Evolutionary conservation across 768 basidiomycete genomes (phyloP).

Genomic region (Lactarius hatsudake): DNA sequence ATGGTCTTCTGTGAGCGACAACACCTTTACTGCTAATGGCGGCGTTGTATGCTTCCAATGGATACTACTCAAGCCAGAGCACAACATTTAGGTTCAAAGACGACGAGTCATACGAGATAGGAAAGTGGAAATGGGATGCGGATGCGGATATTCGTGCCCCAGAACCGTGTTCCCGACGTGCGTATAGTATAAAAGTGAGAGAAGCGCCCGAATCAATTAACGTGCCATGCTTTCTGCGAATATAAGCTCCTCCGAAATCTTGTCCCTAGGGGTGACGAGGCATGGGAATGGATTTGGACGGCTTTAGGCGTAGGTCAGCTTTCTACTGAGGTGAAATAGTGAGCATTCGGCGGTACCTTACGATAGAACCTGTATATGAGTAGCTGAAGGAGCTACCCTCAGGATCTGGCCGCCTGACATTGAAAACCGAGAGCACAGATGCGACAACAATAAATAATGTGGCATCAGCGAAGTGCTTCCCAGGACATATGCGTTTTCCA

Average conservation of each 20-base stretch:
- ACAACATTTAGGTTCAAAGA: background rate
- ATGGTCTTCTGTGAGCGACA: too few species aligned
- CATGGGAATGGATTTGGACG: constrained; percentile 2
- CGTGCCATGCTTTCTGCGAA: background rate
- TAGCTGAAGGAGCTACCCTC: background rate
- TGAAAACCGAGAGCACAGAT: constrained; percentile 17
- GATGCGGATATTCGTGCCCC: too few species aligned
- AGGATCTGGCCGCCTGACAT: constrained; percentile 2
- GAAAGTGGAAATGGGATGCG: too few species aligned
- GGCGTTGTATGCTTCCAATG: background rate
- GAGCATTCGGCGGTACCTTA: background rate
- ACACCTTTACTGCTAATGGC: too few species aligned
- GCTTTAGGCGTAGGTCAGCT: background rate
- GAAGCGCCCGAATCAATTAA: background rate
- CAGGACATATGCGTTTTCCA: constrained; percentile 20
- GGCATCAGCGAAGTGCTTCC: constrained; percentile 23
- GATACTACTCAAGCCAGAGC: background rate
- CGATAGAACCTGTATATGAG: background rate
- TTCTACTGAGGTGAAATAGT: background rate
- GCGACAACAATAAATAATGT: constrained; percentile 20
- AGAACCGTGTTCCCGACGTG: background rate
- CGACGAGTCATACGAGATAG: background rate
- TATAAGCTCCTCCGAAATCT: constrained; percentile 9
- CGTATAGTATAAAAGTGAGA: background rate
- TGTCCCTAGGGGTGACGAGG: constrained; percentile 4